These are phyloP conservation scores for Trapa incisa DNA, from an alignment of 345 rosid genomes.

Conservation along the genomic window DNA sequence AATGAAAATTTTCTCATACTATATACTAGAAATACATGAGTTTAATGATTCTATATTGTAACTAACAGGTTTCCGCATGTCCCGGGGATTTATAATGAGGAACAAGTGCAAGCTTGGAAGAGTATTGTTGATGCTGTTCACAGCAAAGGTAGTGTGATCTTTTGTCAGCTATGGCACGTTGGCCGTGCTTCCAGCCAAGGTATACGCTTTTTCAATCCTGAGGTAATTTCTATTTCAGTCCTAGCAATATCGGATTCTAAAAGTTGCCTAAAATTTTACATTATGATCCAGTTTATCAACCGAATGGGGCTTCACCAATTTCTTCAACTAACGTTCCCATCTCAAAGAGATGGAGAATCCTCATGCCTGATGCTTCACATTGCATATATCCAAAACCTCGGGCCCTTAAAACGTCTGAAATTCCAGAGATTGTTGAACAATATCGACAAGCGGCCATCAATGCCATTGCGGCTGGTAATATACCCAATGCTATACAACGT, in stretches of 20 bases:
- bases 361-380: slow-evolving; percentile 16
- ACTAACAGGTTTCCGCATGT: slow-evolving; percentile 71
- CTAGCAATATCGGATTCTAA: not conserved
- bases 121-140: slow-evolving; percentile 70
- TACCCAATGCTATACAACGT: too few species aligned
- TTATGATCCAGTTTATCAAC: slow-evolving; percentile 27
- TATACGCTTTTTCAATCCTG: slow-evolving; percentile 2
- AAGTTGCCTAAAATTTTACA: not conserved
- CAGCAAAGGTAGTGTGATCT: slow-evolving; percentile 64
- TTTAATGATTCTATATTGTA: not conserved
- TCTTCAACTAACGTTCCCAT: slow-evolving; percentile 26
- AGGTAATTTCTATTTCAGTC: not conserved
- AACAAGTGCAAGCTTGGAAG: slow-evolving; percentile 88
- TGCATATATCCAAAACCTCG: slow-evolving; percentile 19
- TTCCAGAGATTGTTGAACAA: slow-evolving; percentile 19
- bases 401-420: slow-evolving; percentile 19
- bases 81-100: slow-evolving; percentile 78
- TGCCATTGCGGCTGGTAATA: slow-evolving; percentile 28
- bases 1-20: not conserved
- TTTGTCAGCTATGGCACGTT: slow-evolving; percentile 96
- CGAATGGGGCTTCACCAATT: slow-evolving; percentile 27
- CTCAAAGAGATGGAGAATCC: slow-evolving; percentile 28
- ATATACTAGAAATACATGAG: not conserved
- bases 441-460: slow-evolving; percentile 25
- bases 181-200: slow-evolving; percentile 89